These are phyloP conservation scores for Trichoderma afroharzianum DNA, from an alignment of 2,329 filamentous ascomycete genomes.

Conservation along the genomic window DNA sequence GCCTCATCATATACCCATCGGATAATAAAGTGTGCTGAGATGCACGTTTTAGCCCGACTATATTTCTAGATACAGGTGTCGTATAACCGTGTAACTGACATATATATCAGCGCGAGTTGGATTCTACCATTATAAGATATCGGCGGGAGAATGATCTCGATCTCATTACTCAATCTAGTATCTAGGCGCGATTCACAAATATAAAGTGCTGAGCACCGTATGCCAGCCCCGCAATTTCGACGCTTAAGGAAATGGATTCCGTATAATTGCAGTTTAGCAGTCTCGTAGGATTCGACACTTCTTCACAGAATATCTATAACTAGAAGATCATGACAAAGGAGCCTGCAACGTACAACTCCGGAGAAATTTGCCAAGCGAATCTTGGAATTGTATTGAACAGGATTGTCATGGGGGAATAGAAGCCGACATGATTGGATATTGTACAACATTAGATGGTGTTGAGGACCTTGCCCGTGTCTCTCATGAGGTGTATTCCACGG, in stretches of 20 bases:
- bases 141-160: not conserved
- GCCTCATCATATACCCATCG: not conserved
- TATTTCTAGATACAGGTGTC: not conserved
- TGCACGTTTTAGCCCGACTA: not conserved
- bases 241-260: not conserved
- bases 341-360: not conserved
- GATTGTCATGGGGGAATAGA: too few species aligned
- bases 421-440: not conserved
- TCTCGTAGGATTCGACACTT: not conserved
- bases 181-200: not conserved
- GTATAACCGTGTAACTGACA: not conserved
- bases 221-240: not conserved
- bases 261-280: not conserved
- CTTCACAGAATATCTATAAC: not conserved
- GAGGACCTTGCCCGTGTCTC: not conserved
- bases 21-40: not conserved
- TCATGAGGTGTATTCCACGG: not conserved
- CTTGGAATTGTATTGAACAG: too few species aligned
- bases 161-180: not conserved
- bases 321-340: not conserved
- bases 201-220: not conserved
- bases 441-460: not conserved
- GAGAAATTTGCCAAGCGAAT: accelerated
- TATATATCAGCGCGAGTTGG: not conserved
- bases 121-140: not conserved